Base-by-base conservation (phyloP, 2,329 filamentous ascomycete genomes). In the Diaporthe destruens region DNA sequence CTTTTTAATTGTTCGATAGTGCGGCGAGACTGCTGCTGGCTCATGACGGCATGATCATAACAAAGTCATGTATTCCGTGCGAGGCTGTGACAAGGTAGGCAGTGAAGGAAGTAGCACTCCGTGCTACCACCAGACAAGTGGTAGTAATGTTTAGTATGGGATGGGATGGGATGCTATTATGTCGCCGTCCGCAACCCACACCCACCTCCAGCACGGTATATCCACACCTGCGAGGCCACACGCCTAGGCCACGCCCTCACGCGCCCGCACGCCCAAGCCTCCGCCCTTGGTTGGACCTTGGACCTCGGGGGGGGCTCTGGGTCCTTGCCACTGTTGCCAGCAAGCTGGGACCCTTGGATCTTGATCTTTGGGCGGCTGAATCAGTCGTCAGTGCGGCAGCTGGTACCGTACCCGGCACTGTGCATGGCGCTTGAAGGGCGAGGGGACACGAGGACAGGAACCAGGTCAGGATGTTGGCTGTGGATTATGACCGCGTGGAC, bases 1-100 rank as follows among this genome's bases (percentile, higher is more conserved):
- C 56, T 14, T 36, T 57, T 59, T 59, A 39, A 51, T 47, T 66
- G 32, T 66, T 66, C 61, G 53, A 66, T 66, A 66, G 61, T 66
- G 47, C 61, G 44, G n/a, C 32, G 20, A 42, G 11, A 42, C 39
- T 42, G 39, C 39, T 42, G 39, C 12, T 42, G 61, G 47, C 61
- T 66, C 61, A 53, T 65, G 59, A 51, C 59, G 29, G 29, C 59
- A 65, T 25, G 32, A 47, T 25, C 61, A 66, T 66, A 39, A 66
- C 53, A 39, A 65, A 49, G 42, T 34, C 39, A 65, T 51, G 20
- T 23, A 23, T n/a, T 51, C 47, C 47, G 47, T 49, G 11, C 9
- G 25, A 39, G 54, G 18, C 5, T 29, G 29, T 39, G 42, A 42
- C 2, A 12, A 36, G 44, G 61, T 23, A 36, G 29, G 61, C 44